A percentile compares a stretch with the other conserved stretches of the same genome.
Conservation (phyloP, 352 stramenopile species). For the Pythium dissotocum region DNA sequence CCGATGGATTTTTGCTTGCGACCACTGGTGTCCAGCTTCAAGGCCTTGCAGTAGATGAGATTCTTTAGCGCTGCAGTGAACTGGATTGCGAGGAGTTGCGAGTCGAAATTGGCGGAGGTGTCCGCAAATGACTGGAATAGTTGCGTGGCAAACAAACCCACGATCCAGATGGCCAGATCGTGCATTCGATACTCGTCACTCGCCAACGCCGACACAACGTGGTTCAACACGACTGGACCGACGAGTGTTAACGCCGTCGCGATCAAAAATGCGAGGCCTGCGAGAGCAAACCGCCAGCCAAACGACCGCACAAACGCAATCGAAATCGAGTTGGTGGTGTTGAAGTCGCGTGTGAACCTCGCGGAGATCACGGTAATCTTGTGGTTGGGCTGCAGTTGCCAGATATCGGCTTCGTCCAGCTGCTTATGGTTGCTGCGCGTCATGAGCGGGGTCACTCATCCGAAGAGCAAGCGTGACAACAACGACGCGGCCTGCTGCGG, state of each 20-base stretch:
- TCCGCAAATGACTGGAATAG: constrained; percentile 52
- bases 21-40: constrained; percentile 42
- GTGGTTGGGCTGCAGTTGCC: constrained; percentile 32
- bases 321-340: constrained; percentile 36
- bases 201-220: constrained; percentile 41
- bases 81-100: constrained; percentile 52
- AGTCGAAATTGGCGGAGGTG: constrained; percentile 47
- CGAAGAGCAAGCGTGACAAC: constrained; percentile 40
- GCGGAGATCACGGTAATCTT: constrained; percentile 30
- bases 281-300: constrained; percentile 33
- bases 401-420: constrained; percentile 45
- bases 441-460: constrained; percentile 55
- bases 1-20: constrained; percentile 51
- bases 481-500: constrained; percentile 14
- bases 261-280: constrained; percentile 38
- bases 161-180: constrained; percentile 37
- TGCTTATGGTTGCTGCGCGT: constrained; percentile 43
- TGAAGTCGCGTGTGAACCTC: constrained; percentile 31
- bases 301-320: constrained; percentile 38
- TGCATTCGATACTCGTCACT: constrained; percentile 18
- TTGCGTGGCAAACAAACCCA: constrained; percentile 42
- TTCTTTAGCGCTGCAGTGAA: constrained; percentile 50
- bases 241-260: constrained; percentile 47
- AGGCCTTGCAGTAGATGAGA: constrained; percentile 50
- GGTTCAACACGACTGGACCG: constrained; percentile 41